Evolutionary conservation across 164 flowering plant genomes (phyloP).

Genomic region (Chimonanthus praecox): DNA sequence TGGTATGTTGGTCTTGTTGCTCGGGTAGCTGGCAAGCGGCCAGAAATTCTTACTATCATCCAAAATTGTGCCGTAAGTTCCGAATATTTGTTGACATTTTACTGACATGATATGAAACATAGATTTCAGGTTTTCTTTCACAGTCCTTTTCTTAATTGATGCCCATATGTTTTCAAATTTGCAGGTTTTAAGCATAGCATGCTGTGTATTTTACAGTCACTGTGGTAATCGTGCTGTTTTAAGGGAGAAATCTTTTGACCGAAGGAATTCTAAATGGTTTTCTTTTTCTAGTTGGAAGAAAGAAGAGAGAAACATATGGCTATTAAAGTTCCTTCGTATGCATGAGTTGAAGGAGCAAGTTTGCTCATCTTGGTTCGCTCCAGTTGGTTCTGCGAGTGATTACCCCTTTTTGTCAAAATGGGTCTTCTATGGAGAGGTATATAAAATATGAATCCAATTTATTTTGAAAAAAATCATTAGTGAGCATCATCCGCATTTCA

Average conservation of each 20-base stretch:
- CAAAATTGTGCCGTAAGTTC: conserved; percentile 96
- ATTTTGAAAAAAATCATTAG: too few relatives aligned
- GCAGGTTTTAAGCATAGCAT: conserved; percentile 94
- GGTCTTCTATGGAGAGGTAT: conserved; percentile 82
- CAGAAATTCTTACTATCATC: conserved; percentile 73
- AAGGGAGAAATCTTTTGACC: conserved; percentile 52
- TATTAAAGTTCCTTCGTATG: conserved; percentile 60
- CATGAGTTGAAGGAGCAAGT: conserved; percentile 84
- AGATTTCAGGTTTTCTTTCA: neutral
- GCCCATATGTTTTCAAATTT: conserved; percentile 9
- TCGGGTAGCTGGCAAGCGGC: conserved; percentile 91
- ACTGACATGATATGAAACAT: neutral
- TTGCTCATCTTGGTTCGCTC: conserved; percentile 99
- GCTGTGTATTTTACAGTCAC: conserved; percentile 97
- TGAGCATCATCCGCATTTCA: neutral
- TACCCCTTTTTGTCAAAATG: conserved; percentile 96
- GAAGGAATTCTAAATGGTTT: conserved; percentile 60
- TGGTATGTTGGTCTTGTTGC: conserved; percentile 99
- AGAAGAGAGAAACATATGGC: conserved; percentile 69
- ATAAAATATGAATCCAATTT: neutral
- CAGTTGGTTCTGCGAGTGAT: conserved; percentile 98
- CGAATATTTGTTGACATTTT: conserved; percentile 1
- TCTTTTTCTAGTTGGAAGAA: conserved; percentile 50
- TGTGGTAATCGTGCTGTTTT: conserved; percentile 86
- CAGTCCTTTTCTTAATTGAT: neutral